Conservation (phyloP, 768 basidiomycete species). For the Amanita fuliginea region DNA sequence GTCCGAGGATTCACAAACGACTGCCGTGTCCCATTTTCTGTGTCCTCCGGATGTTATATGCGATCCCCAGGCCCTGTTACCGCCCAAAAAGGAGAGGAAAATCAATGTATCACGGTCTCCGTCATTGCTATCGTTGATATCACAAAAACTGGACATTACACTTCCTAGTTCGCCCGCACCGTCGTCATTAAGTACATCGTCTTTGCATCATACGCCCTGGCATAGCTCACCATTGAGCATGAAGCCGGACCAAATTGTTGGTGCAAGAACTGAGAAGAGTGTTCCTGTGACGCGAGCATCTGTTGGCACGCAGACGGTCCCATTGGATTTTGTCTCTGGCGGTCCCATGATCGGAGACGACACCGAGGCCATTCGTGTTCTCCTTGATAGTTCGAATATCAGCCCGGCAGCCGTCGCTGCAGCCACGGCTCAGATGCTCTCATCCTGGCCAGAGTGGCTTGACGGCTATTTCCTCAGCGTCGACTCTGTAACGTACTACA, state of each 20-base stretch:
- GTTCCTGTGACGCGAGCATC: constrained; percentile 12
- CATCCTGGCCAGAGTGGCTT: constrained; percentile 28
- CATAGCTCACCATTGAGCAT: background rate
- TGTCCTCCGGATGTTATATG: background rate
- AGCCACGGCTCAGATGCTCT: constrained; percentile 3
- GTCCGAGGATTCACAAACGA: constrained; percentile 57
- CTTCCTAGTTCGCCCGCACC: background rate
- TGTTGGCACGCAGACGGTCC: constrained; percentile 19
- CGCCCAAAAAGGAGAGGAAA: constrained; percentile 6
- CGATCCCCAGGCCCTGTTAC: constrained; percentile 6
- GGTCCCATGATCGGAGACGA: constrained; percentile 8
- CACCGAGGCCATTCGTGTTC: background rate
- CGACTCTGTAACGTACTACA: constrained; percentile 22
- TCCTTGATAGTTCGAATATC: constrained; percentile 6
- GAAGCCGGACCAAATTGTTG: background rate
- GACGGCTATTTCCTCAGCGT: constrained; percentile 23
- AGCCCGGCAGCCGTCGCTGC: constrained; percentile 9
- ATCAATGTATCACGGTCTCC: constrained; percentile 5
- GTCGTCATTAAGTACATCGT: background rate
- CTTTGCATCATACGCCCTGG: background rate
- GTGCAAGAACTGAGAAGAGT: background rate
- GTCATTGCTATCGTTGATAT: constrained; percentile 1
- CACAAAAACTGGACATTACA: background rate
- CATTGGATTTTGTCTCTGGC: constrained; percentile 9
- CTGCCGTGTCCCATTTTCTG: constrained; percentile 27